Conservation (phyloP, 2,329 filamentous ascomycete genomes). For the Penicillium italicum region DNA sequence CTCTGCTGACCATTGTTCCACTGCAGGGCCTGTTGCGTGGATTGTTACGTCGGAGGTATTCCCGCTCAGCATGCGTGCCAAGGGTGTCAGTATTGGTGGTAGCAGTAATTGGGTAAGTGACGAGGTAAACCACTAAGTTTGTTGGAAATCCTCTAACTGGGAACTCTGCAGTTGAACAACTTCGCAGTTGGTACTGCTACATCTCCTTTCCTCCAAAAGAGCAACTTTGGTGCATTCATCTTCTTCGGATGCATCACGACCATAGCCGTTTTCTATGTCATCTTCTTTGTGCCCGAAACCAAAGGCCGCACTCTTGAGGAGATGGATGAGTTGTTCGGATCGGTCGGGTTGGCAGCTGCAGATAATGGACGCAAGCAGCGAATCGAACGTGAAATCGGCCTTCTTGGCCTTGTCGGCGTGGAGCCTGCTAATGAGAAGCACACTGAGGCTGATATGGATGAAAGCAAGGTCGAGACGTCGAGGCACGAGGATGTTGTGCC, state of each 20-base stretch:
- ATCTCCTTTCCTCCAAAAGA: conserved; percentile 61
- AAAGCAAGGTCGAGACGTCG: conserved; percentile 1
- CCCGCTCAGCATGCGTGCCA: conserved; percentile 65
- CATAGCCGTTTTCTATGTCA: conserved; percentile 28
- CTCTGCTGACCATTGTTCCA: not conserved
- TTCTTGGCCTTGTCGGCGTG: conserved; percentile 28
- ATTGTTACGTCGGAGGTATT: conserved; percentile 71
- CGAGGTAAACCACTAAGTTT: not conserved
- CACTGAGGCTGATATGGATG: not conserved
- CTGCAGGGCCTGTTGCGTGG: conserved; percentile 60
- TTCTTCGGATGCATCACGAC: conserved; percentile 56
- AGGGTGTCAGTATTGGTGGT: conserved; percentile 41
- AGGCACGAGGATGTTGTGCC: conserved; percentile 9
- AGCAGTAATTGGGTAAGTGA: conserved; percentile 35
- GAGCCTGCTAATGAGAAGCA: conserved; percentile 17
- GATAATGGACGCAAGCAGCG: conserved; percentile 26
- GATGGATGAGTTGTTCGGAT: conserved; percentile 40
- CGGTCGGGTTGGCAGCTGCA: conserved; percentile 28
- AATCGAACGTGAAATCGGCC: conserved; percentile 32
- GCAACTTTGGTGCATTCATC: conserved; percentile 68
- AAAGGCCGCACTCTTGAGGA: conserved; percentile 39
- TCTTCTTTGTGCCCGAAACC: conserved; percentile 35
- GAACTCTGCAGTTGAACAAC: conserved; percentile 49
- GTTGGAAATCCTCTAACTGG: not conserved
- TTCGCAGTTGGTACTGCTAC: conserved; percentile 66